These are phyloP conservation scores for Phytopythium ostracodes DNA, from an alignment of 352 stramenopile species.

Conservation along the genomic window DNA sequence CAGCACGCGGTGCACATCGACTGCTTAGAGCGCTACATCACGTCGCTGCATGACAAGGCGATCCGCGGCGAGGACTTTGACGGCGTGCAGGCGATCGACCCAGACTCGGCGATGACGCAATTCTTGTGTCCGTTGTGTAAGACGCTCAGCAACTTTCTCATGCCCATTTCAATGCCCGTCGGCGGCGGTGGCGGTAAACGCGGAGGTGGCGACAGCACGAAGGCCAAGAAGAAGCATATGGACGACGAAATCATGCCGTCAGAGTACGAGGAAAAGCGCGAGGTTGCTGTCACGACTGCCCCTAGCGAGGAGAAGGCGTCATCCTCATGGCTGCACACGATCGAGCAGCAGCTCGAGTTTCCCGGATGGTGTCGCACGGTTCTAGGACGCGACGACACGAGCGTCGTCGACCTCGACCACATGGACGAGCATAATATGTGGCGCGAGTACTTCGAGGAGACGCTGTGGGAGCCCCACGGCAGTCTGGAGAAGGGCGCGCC, in stretches of 20 bases:
- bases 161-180: slow-evolving; percentile 67
- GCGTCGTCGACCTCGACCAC: slow-evolving; percentile 33
- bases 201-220: slow-evolving; percentile 5
- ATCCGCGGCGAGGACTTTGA: slow-evolving; percentile 88
- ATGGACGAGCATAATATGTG: slow-evolving; percentile 71
- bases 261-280: slow-evolving; percentile 16
- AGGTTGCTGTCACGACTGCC: not conserved
- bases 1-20: slow-evolving; percentile 85
- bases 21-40: slow-evolving; percentile 86
- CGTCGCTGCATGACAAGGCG: slow-evolving; percentile 81
- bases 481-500: slow-evolving; percentile 83
- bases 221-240: slow-evolving; percentile 12
- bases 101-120: slow-evolving; percentile 86
- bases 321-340: slow-evolving; percentile 45
- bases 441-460: slow-evolving; percentile 87
- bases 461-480: slow-evolving; percentile 81
- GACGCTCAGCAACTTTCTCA: slow-evolving; percentile 89
- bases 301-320: slow-evolving; percentile 2
- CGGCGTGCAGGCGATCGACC: slow-evolving; percentile 84
- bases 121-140: slow-evolving; percentile 93
- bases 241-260: slow-evolving; percentile 1
- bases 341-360: slow-evolving; percentile 56
- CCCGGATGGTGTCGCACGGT: slow-evolving; percentile 70
- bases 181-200: not conserved
- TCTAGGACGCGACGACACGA: slow-evolving; percentile 57